These are phyloP conservation scores for Pelagophyceae sp. DNA, from an alignment of 352 stramenopile species.

Conservation along the genomic window DNA sequence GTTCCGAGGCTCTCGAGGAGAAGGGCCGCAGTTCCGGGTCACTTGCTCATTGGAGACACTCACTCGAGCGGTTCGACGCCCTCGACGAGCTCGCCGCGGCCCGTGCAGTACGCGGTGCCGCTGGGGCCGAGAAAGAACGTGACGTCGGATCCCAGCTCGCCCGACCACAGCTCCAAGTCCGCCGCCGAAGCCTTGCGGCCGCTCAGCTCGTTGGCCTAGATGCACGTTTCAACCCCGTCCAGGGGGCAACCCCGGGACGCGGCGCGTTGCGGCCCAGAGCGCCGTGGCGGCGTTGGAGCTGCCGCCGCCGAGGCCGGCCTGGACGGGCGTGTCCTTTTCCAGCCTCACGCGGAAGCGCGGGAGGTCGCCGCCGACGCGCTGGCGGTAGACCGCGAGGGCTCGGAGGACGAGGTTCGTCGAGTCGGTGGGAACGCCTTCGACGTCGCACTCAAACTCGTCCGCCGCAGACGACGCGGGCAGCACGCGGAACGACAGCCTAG, in stretches of 20 bases:
- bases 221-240: no score
- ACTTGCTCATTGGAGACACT: no score
- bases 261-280: no score
- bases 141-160: constrained; percentile 64
- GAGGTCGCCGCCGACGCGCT: constrained; percentile 45
- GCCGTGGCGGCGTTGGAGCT: constrained; percentile 63
- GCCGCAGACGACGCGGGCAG: constrained; percentile 29
- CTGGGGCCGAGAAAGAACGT: constrained; percentile 64
- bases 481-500: constrained; percentile 44
- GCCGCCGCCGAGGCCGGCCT: constrained; percentile 63
- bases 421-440: constrained; percentile 54
- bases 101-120: constrained; percentile 67
- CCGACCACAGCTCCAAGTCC: constrained; percentile 64
- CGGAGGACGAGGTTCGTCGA: constrained; percentile 58
- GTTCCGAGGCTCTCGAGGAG: constrained; percentile 9
- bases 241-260: no score
- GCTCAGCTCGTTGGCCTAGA: constrained; percentile 63
- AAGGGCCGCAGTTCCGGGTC: background rate
- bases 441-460: constrained; percentile 57
- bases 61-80: background rate
- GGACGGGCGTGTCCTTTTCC: constrained; percentile 57
- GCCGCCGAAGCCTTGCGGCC: constrained; percentile 50
- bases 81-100: constrained; percentile 50
- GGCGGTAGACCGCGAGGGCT: constrained; percentile 58
- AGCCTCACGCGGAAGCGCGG: constrained; percentile 52